Evolutionary conservation across 169 alveolate genomes (phyloP).

Genomic region (Plasmodium malariae): DNA sequence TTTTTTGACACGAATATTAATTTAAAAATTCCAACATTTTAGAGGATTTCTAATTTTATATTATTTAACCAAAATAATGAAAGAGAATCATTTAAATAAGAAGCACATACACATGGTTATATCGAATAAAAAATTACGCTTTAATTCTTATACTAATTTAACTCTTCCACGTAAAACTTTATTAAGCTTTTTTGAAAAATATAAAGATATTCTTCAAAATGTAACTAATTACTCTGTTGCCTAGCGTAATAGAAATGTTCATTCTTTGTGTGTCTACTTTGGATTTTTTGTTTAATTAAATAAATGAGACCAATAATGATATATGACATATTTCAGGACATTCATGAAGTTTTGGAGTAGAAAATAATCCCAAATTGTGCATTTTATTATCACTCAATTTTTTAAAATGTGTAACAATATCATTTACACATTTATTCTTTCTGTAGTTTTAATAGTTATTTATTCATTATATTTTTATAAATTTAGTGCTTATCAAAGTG

Average conservation of each 20-base stretch:
- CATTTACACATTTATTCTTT: no score
- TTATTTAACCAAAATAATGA: neutral
- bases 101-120: neutral
- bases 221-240: no score
- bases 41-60: neutral
- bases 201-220: no score
- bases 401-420: neutral
- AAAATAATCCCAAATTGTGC: no score
- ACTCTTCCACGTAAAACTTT: neutral
- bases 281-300: neutral
- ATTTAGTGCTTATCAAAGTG: no score
- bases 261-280: no score
- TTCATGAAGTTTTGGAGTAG: neutral
- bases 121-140: neutral
- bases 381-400: neutral
- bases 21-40: no score
- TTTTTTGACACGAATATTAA: neutral
- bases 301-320: neutral
- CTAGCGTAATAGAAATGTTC: neutral
- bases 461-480: no score
- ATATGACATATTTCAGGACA: neutral
- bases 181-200: neutral
- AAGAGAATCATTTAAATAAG: neutral
- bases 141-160: no score
- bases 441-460: no score